Base-by-base conservation (phyloP, 1,284 basidiomycete species). In the Ceratobasidium theobromae region DNA sequence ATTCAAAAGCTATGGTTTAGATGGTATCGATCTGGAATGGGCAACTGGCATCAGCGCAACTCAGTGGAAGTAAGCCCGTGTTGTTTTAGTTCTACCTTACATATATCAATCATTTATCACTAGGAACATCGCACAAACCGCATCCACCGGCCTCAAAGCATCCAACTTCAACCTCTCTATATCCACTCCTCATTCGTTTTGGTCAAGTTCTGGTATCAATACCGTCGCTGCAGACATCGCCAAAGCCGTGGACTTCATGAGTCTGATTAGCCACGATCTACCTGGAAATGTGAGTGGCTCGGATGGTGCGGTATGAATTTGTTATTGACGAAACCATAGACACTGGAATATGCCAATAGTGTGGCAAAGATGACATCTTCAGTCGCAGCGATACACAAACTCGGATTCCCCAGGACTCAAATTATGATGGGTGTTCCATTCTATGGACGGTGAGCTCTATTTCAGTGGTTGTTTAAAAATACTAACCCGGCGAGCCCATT, bases 371-470 rank as follows among this genome's bases (percentile, higher is more conserved):
- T 64, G 60, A 52, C 35, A 23, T 9, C 48, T 8, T 38, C 60
- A 1, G 49, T 64, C 2, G 49, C 49, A 28, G 38, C 40, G 5
- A 46, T 60, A 33, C 54, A 60, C 11, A 67, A 60, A 27, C 40
- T 60, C 3, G 66, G 66, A 4, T 58, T 67, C 41, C 54, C 53
- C 6, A 45, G 54, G 6, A 43, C 38, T 1, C 54, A 58, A n/a
- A 46, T 67, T 8, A 51, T 60, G 53, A 67, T 67, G 66, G 66
- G 66, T 12, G 51, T 67, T n/a, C 66, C 66, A 6, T 67, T 67
- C 23, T 67, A 67, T 30, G 66, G 53, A 21, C 51, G 66, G 48
- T 67, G n/a, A 4, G 12, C 35, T 3, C 11, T 32, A 52, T 2
- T n/a, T 35, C 8, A 49, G 35, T n/a, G n/a, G n/a, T 38, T 8